These are phyloP conservation scores for Chaetomium strumarium DNA, from an alignment of 2,329 filamentous ascomycete genomes.

Conservation along the genomic window DNA sequence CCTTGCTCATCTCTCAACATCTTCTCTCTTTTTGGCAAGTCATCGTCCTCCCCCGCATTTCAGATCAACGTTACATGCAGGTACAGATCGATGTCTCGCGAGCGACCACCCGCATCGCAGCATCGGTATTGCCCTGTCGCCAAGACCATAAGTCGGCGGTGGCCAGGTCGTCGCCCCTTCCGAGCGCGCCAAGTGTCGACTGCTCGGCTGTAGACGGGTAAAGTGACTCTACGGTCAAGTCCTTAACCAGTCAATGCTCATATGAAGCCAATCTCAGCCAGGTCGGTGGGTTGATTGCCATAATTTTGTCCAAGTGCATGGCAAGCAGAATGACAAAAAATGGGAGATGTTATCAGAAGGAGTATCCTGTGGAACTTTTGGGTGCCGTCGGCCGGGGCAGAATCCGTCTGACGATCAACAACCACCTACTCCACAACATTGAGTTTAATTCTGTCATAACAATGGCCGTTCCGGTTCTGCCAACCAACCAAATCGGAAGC, in stretches of 20 bases:
- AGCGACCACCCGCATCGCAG: neutral
- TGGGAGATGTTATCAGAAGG: too few species aligned
- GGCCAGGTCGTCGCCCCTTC: neutral
- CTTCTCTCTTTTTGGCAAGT: too few species aligned
- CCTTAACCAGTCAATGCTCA: neutral
- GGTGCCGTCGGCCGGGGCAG: neutral
- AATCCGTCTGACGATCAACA: neutral
- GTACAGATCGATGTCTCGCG: neutral
- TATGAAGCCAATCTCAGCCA: too few species aligned
- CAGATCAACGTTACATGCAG: slow-evolving; percentile 10
- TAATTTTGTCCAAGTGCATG: too few species aligned
- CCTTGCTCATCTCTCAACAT: too few species aligned
- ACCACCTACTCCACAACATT: neutral
- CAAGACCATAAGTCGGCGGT: neutral
- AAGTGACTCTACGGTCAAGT: neutral
- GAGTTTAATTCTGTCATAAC: neutral
- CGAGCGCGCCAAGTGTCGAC: neutral
- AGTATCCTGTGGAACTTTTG: too few species aligned
- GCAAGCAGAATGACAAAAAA: too few species aligned
- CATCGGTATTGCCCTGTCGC: neutral
- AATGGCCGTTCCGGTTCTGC: neutral
- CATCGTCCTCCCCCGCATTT: neutral
- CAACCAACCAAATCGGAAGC: neutral
- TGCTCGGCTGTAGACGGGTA: neutral
- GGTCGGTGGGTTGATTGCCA: too few species aligned